Evolutionary conservation across 2,329 filamentous ascomycete species (phyloP).

Genomic region (Cadophora luteo-olivacea): DNA sequence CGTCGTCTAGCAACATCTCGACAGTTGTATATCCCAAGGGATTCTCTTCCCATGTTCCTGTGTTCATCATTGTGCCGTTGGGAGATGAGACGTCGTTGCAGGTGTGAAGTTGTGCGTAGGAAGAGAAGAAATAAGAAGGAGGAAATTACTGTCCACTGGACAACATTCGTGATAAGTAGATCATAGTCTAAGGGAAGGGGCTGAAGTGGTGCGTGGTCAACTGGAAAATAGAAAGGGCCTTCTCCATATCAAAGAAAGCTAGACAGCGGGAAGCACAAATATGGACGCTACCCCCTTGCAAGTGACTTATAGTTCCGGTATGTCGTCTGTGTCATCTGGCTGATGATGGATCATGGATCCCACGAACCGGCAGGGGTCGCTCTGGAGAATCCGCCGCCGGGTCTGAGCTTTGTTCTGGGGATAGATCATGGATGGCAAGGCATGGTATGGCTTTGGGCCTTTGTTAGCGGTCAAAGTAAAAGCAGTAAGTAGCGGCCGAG

Average conservation of each 20-base stretch:
- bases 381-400: slow-evolving; percentile 35
- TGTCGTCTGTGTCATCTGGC: slow-evolving; percentile 46
- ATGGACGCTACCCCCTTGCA: slow-evolving; percentile 41
- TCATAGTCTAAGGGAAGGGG: slow-evolving; percentile 32
- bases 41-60: slow-evolving; percentile 34
- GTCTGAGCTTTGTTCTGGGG: slow-evolving; percentile 44
- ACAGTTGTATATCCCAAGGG: slow-evolving; percentile 46
- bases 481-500: slow-evolving; percentile 36
- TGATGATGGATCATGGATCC: slow-evolving; percentile 42
- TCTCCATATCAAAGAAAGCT: slow-evolving; percentile 38
- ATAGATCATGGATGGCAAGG: slow-evolving; percentile 28
- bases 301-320: slow-evolving; percentile 43
- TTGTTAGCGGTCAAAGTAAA: slow-evolving; percentile 44
- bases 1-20: slow-evolving; percentile 57
- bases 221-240: slow-evolving; percentile 39
- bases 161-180: slow-evolving; percentile 29
- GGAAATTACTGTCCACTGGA: slow-evolving; percentile 25
- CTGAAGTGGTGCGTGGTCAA: slow-evolving; percentile 33
- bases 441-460: slow-evolving; percentile 26
- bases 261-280: slow-evolving; percentile 43
- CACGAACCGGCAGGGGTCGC: slow-evolving; percentile 39
- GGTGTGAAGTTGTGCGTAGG: background rate
- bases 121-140: slow-evolving; percentile 21
- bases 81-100: slow-evolving; percentile 3
- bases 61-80: slow-evolving; percentile 38